Conservation (phyloP, 371 early-diverging fungal species). For the Batkoa obscura region DNA sequence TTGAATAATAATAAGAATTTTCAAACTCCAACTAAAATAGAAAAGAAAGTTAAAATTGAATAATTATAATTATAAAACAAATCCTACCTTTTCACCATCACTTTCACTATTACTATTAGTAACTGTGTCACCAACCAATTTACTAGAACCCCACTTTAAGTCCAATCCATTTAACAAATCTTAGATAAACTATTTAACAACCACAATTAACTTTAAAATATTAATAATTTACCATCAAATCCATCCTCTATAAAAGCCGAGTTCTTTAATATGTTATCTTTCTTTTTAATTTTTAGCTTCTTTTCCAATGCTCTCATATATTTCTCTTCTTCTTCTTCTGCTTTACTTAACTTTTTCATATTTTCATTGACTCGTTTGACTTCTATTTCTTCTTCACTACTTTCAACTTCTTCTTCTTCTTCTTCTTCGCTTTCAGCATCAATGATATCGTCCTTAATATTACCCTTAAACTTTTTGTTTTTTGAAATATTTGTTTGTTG, state of each 20-base stretch:
- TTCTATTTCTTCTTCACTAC: conserved; percentile 10
- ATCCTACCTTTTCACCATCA: too few relatives aligned
- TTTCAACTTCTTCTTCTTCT: neutral
- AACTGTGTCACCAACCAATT: too few relatives aligned
- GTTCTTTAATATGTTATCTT: conserved; percentile 16
- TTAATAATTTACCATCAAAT: neutral
- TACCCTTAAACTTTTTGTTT: neutral
- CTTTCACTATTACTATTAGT: too few relatives aligned
- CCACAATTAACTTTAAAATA: conserved; percentile 20
- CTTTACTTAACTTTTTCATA: conserved; percentile 6
- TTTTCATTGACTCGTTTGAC: conserved; percentile 26
- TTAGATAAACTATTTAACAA: too few relatives aligned
- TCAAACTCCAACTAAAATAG: too few relatives aligned
- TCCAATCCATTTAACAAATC: too few relatives aligned
- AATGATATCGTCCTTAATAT: neutral
- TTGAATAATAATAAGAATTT: too few relatives aligned
- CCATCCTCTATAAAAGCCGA: conserved; percentile 20
- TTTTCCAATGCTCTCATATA: conserved; percentile 57
- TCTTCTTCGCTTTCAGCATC: neutral
- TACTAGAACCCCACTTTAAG: too few relatives aligned
- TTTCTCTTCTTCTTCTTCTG: conserved; percentile 37
- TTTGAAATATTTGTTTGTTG: conserved; percentile 12
- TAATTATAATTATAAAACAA: too few relatives aligned
- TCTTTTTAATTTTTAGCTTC: conserved; percentile 44
- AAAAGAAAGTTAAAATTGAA: too few relatives aligned